phyloP scores from a whole-genome alignment of 2,329 filamentous ascomycete species.

The Colletotrichum somersetense region DNA sequence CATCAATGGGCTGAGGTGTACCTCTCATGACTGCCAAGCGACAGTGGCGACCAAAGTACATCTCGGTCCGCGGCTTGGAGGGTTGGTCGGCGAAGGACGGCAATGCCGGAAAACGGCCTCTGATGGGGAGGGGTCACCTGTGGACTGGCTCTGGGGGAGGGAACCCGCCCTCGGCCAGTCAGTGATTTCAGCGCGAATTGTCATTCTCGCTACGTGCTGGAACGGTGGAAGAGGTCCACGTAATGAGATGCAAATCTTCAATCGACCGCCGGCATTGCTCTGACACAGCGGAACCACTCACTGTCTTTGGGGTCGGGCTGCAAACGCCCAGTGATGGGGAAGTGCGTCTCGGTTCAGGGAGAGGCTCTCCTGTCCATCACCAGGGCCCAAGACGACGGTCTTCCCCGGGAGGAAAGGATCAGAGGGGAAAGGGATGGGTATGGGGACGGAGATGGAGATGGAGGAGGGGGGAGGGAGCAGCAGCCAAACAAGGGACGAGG shows the following conservation, averaged over 20 bases:
- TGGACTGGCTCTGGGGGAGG: too few relatives aligned
- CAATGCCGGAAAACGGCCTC: neutral
- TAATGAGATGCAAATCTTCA: slow-evolving; percentile 29
- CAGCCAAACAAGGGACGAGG: neutral
- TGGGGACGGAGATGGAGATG: neutral
- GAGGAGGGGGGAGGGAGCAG: neutral
- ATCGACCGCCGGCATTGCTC: slow-evolving; percentile 17
- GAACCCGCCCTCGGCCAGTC: neutral
- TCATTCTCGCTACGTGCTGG: neutral
- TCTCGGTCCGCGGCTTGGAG: too few relatives aligned
- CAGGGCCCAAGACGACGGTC: neutral
- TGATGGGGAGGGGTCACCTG: too few relatives aligned
- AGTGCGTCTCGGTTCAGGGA: neutral
- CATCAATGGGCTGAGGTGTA: too few relatives aligned
- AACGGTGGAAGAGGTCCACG: slow-evolving; percentile 9
- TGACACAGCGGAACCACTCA: slow-evolving; percentile 15
- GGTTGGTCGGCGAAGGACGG: neutral
- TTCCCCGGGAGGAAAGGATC: neutral
- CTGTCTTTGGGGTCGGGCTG: neutral
- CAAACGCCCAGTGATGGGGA: neutral
- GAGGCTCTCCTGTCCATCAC: slow-evolving; percentile 6
- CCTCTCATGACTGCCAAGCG: too few relatives aligned
- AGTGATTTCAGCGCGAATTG: neutral
- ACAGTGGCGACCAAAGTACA: too few relatives aligned
- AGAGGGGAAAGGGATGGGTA: neutral